Evolutionary conservation across 225 moss, liverwort and hornwort species (phyloP).

Genomic region (Antitrichia curtipendula): DNA sequence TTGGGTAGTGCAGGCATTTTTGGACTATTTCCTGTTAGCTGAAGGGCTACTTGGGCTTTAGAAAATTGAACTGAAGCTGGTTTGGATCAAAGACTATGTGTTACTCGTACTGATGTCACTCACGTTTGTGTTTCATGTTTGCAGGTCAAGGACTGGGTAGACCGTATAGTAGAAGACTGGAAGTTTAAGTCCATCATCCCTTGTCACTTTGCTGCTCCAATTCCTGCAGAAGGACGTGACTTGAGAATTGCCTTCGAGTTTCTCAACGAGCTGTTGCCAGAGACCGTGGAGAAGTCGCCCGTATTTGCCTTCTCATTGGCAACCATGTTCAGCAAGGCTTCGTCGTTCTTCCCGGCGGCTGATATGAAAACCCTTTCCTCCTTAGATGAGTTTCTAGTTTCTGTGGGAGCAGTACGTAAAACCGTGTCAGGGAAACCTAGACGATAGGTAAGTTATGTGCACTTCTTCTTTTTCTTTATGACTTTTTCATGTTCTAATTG

Average conservation of each 20-base stretch:
- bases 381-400: constrained; percentile 76
- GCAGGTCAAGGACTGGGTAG: constrained; percentile 82
- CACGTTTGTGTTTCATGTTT: neutral
- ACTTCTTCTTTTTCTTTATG: neutral
- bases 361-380: constrained; percentile 98
- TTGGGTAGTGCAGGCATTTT: neutral
- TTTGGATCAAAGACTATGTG: neutral
- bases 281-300: constrained; percentile 10
- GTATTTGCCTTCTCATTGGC: constrained; percentile 22
- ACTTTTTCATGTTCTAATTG: neutral
- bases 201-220: constrained; percentile 84
- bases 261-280: constrained; percentile 48
- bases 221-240: constrained; percentile 54
- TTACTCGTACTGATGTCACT: neutral
- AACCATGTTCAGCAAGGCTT: constrained; percentile 56
- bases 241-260: constrained; percentile 70
- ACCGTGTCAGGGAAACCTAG: constrained; percentile 70
- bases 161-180: constrained; percentile 66
- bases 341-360: constrained; percentile 63
- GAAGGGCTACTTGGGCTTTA: neutral
- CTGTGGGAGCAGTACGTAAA: constrained; percentile 74
- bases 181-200: constrained; percentile 89
- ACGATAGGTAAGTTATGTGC: constrained; percentile 1
- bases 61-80: neutral
- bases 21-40: neutral